A percentile compares a stretch with the other conserved stretches of the same genome.
phyloP scores from a whole-genome alignment of 2,329 filamentous ascomycete genomes.

The Verticillium longisporum region DNA sequence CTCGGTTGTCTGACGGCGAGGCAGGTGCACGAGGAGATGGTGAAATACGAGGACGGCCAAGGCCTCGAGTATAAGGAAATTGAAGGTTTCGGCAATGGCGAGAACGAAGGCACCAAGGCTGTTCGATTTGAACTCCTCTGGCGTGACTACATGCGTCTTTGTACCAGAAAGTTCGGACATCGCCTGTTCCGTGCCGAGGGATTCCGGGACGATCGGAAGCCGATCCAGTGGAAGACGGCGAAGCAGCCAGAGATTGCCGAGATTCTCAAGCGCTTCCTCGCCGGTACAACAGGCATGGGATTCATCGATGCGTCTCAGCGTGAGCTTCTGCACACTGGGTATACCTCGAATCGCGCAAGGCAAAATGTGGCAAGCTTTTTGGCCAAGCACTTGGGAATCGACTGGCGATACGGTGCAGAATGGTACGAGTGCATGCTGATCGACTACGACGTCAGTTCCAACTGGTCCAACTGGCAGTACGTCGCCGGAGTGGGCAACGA shows the following conservation, averaged over 20 bases:
- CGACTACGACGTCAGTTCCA: slow-evolving; percentile 70
- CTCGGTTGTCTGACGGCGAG: slow-evolving; percentile 67
- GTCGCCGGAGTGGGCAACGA: slow-evolving; percentile 75
- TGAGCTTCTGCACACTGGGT: slow-evolving; percentile 68
- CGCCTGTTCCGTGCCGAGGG: slow-evolving; percentile 60
- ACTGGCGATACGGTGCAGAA: slow-evolving; percentile 76
- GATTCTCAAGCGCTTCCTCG: slow-evolving; percentile 51
- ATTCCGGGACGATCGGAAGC: slow-evolving; percentile 42
- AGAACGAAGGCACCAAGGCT: slow-evolving; percentile 63
- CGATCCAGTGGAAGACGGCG: slow-evolving; percentile 42
- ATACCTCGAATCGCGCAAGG: slow-evolving; percentile 68
- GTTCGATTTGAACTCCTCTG: slow-evolving; percentile 70
- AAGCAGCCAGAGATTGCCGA: slow-evolving; percentile 33
- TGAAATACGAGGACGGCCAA: slow-evolving; percentile 62
- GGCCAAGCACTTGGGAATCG: slow-evolving; percentile 64
- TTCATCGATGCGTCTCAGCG: slow-evolving; percentile 73
- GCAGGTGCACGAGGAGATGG: slow-evolving; percentile 61
- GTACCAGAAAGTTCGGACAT: slow-evolving; percentile 60
- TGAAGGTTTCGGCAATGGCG: slow-evolving; percentile 58
- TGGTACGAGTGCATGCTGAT: slow-evolving; percentile 73
- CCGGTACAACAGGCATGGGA: slow-evolving; percentile 66
- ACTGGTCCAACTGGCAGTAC: slow-evolving; percentile 84
- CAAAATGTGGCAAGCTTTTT: slow-evolving; percentile 74
- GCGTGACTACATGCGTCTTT: slow-evolving; percentile 77
- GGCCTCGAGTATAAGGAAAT: slow-evolving; percentile 30